Conservation (phyloP, 1,284 basidiomycete genomes). For the Irpex sp. region DNA sequence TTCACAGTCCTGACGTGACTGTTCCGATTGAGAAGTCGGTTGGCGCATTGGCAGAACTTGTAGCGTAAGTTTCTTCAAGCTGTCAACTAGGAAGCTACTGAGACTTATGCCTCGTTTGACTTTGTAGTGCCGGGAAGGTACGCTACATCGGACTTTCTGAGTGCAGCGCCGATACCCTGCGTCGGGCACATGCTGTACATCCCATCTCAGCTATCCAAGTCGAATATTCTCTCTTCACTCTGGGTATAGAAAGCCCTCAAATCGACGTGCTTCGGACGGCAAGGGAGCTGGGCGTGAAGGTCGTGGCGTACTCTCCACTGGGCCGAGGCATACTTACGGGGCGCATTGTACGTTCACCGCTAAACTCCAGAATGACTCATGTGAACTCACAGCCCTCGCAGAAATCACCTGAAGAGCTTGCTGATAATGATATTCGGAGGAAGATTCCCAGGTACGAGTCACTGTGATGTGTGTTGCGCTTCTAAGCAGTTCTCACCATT, state of each 20-base stretch:
- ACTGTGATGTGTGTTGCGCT: not conserved
- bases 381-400: constrained; percentile 15
- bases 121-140: constrained; percentile 32
- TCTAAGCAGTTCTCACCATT: not conserved
- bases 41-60: constrained; percentile 46
- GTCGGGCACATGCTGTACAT: constrained; percentile 39
- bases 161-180: constrained; percentile 36
- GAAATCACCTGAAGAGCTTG: constrained; percentile 49
- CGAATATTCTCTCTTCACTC: constrained; percentile 42
- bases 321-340: constrained; percentile 40
- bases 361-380: not conserved
- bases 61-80: constrained; percentile 35
- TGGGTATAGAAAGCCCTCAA: constrained; percentile 30
- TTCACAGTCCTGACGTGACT: constrained; percentile 12
- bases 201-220: constrained; percentile 42
- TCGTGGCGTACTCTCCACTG: constrained; percentile 42
- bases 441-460: constrained; percentile 30
- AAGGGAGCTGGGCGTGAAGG: constrained; percentile 28
- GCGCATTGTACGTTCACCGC: constrained; percentile 19
- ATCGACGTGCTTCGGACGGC: constrained; percentile 27
- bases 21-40: constrained; percentile 33
- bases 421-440: constrained; percentile 42
- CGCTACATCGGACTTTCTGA: constrained; percentile 43
- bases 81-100: not conserved
- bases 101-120: too few species aligned